Percentiles rank a stretch among this genome's conserved stretches.
phyloP scores from a whole-genome alignment of 2,329 filamentous ascomycete species.

The Plectosphaerella plurivora region DNA sequence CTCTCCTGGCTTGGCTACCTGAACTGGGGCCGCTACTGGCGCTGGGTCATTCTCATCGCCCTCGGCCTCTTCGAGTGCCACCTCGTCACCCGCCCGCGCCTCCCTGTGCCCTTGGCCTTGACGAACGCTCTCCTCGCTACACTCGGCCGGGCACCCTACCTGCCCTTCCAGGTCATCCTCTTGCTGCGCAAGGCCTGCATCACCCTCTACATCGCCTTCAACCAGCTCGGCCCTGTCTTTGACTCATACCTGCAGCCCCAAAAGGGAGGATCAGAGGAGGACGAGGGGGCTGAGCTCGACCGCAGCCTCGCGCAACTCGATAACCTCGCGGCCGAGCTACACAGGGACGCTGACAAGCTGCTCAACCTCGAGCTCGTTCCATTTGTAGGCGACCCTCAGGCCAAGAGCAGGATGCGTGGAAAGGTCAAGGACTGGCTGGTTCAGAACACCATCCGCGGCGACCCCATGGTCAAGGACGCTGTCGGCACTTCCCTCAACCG shows the following conservation, averaged over 20 bases:
- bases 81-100: constrained; percentile 48
- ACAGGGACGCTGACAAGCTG: constrained; percentile 65
- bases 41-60: constrained; percentile 53
- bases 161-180: constrained; percentile 80
- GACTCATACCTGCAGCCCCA: constrained; percentile 29
- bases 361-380: constrained; percentile 77
- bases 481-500: constrained; percentile 64
- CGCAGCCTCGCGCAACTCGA: constrained; percentile 67
- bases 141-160: constrained; percentile 52
- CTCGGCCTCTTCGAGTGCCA: constrained; percentile 55
- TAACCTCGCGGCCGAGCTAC: constrained; percentile 51
- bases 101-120: constrained; percentile 36
- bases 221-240: constrained; percentile 71
- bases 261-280: constrained; percentile 19
- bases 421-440: constrained; percentile 85
- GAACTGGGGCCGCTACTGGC: constrained; percentile 62
- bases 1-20: constrained; percentile 64
- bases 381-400: constrained; percentile 67
- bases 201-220: constrained; percentile 77
- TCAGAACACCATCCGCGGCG: constrained; percentile 75
- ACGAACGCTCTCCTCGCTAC: constrained; percentile 40
- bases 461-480: constrained; percentile 78
- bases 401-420: constrained; percentile 58
- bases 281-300: constrained; percentile 45
- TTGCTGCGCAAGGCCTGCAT: constrained; percentile 73